Conservation (phyloP, 441 rosid species). For the Erodium texanum region DNA sequence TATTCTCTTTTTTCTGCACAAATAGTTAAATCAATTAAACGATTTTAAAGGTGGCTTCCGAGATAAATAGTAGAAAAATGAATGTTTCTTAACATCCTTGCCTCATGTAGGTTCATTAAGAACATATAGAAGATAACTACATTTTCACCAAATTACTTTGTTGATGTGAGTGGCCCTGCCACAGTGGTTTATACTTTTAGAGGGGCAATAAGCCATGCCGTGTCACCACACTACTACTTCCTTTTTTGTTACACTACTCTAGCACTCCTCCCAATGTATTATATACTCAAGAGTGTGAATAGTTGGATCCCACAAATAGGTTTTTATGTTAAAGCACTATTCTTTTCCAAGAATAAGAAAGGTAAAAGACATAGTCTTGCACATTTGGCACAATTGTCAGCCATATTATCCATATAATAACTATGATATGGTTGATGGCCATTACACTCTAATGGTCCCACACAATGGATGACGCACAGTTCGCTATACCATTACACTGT, state of each 20-base stretch:
- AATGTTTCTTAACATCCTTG: neutral
- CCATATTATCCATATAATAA: too few species aligned
- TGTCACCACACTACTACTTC: neutral
- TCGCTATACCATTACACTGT: too few species aligned
- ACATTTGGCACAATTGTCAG: neutral
- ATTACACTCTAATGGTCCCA: too few species aligned
- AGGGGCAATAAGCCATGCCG: neutral
- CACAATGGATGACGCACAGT: too few species aligned
- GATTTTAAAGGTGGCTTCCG: neutral
- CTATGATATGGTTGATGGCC: too few species aligned
- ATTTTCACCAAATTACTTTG: neutral
- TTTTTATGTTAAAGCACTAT: neutral
- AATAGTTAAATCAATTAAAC: neutral
- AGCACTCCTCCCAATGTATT: neutral
- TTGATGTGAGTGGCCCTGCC: neutral
- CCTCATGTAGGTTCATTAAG: neutral
- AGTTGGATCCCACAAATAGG: neutral
- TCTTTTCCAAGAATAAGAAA: neutral
- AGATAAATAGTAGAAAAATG: neutral
- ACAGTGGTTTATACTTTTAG: neutral
- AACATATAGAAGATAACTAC: neutral
- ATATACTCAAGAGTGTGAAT: neutral
- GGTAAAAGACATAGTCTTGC: neutral
- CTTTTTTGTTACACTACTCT: neutral
- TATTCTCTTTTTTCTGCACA: conserved; percentile 16